Evolutionary conservation across 768 basidiomycete species (phyloP), one percentile per base, ranked within the genome.

Genomic region (Tylopilus vinaceipallidus): DNA sequence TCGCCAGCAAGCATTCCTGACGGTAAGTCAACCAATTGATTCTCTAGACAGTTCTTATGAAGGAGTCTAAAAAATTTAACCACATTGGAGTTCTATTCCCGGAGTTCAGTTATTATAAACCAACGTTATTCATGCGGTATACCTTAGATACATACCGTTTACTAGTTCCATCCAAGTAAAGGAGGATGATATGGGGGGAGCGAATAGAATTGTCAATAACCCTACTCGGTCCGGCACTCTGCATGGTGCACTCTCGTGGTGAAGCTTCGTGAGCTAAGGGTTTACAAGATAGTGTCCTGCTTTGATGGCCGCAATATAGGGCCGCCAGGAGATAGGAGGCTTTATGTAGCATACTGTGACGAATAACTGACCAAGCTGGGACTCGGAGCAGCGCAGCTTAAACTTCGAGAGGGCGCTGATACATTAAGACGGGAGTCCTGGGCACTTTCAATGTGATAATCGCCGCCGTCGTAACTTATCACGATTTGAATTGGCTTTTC

Each of bases 101-200:
- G 6, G 12, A 29, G 13, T 26, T 45, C 29, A 57, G 49, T 19
- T 34, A 27, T 14, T n/a, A n/a, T n/a, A n/a, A 16, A 22, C 27
- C 19, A 12, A 3, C 14, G 4, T 40, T 35, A 19, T 42, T 24
- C 10, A 27, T 22, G 26, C 23, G 50, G 52, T 78, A 26, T 54
- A 83, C 84, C 49, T 64, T 58, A 4, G 66, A 61, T 50, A 73
- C 67, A 53, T 78, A 87, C 56, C 81, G 74, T 46, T 72, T 72
- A 2, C 74, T 63, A 4, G 86, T 87, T 12, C 86, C 86, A 55
- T 88, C 86, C 58, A 88, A 88, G 64, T 83, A 86, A 20, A 88
- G 69, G 26, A 87, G 70, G 24, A 86, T 73, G 0, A 75, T 75
- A 27, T 79, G 75, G 9, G 73, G 59, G 35, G 49, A 45, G 11